Evolutionary conservation across 2,329 filamentous ascomycete species (phyloP).

Genomic region (Phaeosphaeriaceae sp.): DNA sequence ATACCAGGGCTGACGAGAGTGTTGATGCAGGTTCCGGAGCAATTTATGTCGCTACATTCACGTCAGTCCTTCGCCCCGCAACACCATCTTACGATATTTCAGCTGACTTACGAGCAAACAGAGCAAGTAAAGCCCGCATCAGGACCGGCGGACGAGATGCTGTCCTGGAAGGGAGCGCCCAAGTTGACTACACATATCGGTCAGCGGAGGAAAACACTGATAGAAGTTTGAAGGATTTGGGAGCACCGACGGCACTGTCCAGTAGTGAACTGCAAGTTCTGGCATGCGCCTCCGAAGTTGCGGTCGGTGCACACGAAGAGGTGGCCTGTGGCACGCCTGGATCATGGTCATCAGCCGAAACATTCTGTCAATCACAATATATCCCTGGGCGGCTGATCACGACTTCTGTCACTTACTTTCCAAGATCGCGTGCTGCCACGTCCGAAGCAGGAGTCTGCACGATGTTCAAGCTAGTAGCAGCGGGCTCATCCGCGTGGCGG

Average conservation of each 20-base stretch:
- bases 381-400: no score
- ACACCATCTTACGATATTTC: no score
- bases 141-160: conserved; percentile 8
- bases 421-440: conserved; percentile 2
- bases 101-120: conserved; percentile 8
- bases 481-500: conserved; percentile 1
- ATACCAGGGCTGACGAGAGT: conserved; percentile 8
- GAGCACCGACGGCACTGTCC: conserved; percentile 6
- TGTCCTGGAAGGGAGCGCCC: conserved; percentile 4
- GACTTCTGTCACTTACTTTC: conserved; percentile 2
- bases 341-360: neutral
- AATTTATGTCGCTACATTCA: neutral
- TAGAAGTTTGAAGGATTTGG: neutral
- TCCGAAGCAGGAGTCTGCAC: conserved; percentile 1
- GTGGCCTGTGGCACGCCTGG: conserved; percentile 6
- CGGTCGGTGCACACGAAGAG: conserved; percentile 8
- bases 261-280: conserved; percentile 12
- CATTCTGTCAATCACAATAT: neutral
- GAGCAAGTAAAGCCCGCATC: conserved; percentile 8
- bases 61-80: neutral
- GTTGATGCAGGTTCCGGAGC: conserved; percentile 1
- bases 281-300: conserved; percentile 6
- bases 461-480: conserved; percentile 4
- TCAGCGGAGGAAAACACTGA: no score
- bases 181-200: conserved; percentile 6